Evolutionary conservation across 768 basidiomycete species (phyloP).

Genomic region (Sarcomyxa edulis): DNA sequence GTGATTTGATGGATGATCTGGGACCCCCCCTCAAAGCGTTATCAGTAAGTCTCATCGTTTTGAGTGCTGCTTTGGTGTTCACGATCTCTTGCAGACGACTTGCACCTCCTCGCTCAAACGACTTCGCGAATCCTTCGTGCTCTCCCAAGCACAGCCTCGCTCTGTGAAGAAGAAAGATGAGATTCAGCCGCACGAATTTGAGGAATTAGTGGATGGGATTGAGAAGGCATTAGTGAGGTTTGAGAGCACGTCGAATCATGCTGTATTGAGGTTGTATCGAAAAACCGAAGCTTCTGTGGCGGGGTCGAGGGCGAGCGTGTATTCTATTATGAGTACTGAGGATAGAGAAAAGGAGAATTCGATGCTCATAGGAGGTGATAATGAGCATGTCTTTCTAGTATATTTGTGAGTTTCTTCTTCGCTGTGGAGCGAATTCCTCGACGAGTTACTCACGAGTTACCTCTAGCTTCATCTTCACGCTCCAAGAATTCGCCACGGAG

Average conservation of each 20-base stretch:
- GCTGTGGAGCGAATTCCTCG: neutral
- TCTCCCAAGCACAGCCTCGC: constrained; percentile 27
- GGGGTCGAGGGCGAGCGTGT: constrained; percentile 8
- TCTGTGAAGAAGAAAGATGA: constrained; percentile 18
- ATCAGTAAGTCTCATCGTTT: constrained; percentile 42
- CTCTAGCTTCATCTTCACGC: constrained; percentile 86
- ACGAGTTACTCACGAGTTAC: neutral
- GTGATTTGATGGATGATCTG: constrained; percentile 73
- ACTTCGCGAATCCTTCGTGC: constrained; percentile 62
- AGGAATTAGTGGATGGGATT: constrained; percentile 57
- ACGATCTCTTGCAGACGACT: constrained; percentile 43
- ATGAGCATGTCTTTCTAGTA: constrained; percentile 82
- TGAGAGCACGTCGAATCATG: constrained; percentile 80
- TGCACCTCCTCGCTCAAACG: constrained; percentile 56
- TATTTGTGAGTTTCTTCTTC: constrained; percentile 67
- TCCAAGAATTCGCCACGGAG: constrained; percentile 92
- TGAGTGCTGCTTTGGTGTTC: neutral
- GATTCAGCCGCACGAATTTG: constrained; percentile 55
- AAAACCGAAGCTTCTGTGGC: constrained; percentile 32
- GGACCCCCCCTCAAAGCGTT: constrained; percentile 72
- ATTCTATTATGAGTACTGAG: constrained; percentile 10
- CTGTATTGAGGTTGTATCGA: constrained; percentile 71
- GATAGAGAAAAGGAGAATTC: constrained; percentile 27
- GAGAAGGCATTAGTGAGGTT: constrained; percentile 68
- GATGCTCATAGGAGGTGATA: constrained; percentile 43